Base-by-base conservation (phyloP, 331 rosid species). In the Stylosanthes scabra region DNA sequence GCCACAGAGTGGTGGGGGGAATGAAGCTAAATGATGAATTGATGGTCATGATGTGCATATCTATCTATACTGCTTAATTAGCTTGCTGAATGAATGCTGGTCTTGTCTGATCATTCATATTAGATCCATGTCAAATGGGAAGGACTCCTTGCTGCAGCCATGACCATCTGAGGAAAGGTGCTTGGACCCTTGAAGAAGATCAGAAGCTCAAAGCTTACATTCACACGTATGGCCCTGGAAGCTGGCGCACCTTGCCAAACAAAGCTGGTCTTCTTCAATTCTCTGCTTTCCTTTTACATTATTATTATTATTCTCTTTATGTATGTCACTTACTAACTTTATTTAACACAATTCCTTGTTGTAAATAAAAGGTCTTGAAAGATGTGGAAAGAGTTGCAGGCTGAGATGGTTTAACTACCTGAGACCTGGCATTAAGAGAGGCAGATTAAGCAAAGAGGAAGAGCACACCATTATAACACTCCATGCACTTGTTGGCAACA, bases 301-400 rank as follows among this genome's bases (percentile, higher is more conserved):
- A 39, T 7, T 62, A 39, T 7, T 62, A 15, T 62, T 62, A 7
- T 45, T 2, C 2, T 11, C 25, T 25, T 7, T 47, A 7, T 63
- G 7, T 20, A 20, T 20, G 25, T 20, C 25, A 20, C 25, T 20
- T 20, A 20, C 25, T 20, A 20, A 20, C 25, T 20, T 0, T 20
- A 20, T 20, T 20, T 20, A 20, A 20, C 25, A 20, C 25, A 20
- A 20, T 20, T 20, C 25, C 25, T 20, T 20, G 25, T 20, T 20
- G 25, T 20, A 20, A 20, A 20, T 20, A 0, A 20, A 20, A 73
- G 78, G 70, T 50, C 78, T 73, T 63, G 70, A 73, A 25, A 73
- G 78, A 73, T 62, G 78, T 63, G 78, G 78, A 13, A 74, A 74
- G 71, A 74, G 78, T 63, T 74, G 78, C 71, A 74, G 78, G 71